phyloP scores from a whole-genome alignment of 2,329 filamentous ascomycete genomes.

The Stachybotrys chartarum region DNA sequence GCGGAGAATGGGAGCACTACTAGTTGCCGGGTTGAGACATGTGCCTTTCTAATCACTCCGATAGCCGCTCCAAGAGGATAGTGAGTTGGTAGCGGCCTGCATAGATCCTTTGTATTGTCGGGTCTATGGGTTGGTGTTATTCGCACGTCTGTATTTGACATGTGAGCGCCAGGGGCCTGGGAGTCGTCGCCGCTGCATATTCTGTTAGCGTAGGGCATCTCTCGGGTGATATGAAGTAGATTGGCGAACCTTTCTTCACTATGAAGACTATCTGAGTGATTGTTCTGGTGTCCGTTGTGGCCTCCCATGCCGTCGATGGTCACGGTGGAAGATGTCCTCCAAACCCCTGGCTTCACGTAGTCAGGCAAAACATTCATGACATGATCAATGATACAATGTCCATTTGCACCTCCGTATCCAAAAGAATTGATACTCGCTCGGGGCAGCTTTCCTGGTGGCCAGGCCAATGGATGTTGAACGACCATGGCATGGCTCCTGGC shows the following conservation, averaged over 20 bases:
- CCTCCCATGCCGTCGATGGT: too few relatives aligned
- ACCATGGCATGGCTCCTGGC: neutral
- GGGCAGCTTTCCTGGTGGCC: neutral
- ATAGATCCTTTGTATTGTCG: too few relatives aligned
- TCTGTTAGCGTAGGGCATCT: too few relatives aligned
- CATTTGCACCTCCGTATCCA: neutral
- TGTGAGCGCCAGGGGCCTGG: too few relatives aligned
- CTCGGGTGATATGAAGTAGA: too few relatives aligned
- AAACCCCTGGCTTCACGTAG: neutral
- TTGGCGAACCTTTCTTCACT: neutral
- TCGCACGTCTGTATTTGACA: too few relatives aligned
- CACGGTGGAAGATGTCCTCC: neutral
- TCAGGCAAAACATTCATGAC: neutral
- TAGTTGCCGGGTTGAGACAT: slow-evolving; percentile 8
- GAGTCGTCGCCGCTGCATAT: too few relatives aligned
- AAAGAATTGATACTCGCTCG: neutral
- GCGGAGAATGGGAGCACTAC: slow-evolving; percentile 15
- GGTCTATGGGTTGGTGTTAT: too few relatives aligned
- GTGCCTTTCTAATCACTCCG: neutral
- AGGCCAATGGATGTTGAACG: neutral
- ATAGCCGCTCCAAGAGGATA: too few relatives aligned
- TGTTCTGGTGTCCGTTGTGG: neutral
- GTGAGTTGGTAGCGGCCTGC: too few relatives aligned
- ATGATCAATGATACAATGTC: neutral
- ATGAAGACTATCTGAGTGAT: neutral